Conservation (phyloP, 345 rosid species). For the Eutrema yunnanense region DNA sequence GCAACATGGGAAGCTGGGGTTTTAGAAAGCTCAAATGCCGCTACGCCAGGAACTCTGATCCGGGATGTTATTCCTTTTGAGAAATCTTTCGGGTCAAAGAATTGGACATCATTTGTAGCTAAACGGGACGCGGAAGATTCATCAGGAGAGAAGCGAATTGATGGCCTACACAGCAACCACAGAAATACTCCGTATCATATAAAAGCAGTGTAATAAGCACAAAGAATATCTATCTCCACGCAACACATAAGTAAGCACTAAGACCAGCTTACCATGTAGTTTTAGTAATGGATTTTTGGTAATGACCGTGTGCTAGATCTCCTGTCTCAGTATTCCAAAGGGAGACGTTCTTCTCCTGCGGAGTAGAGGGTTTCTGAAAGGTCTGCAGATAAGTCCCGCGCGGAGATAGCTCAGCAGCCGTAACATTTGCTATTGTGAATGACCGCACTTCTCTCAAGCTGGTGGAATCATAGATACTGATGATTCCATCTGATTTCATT, state of each 20-base stretch:
- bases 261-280: conserved; percentile 50
- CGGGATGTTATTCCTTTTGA: conserved; percentile 62
- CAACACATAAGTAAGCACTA: not conserved
- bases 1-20: conserved; percentile 81
- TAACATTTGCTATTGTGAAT: conserved; percentile 52
- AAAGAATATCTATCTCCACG: not conserved
- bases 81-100: conserved; percentile 76
- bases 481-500: conserved; percentile 44
- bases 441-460: conserved; percentile 53
- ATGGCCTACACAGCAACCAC: conserved; percentile 57
- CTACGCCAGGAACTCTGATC: conserved; percentile 69
- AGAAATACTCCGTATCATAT: not conserved
- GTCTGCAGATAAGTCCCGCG: conserved; percentile 80
- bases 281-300: conserved; percentile 80
- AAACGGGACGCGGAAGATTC: conserved; percentile 80
- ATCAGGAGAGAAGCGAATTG: conserved; percentile 65
- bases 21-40: conserved; percentile 79
- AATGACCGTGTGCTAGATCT: conserved; percentile 56
- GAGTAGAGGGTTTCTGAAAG: conserved; percentile 69
- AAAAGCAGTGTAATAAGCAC: not conserved
- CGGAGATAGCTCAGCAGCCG: conserved; percentile 63
- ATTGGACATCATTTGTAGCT: conserved; percentile 86
- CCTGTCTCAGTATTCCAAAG: conserved; percentile 65
- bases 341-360: conserved; percentile 75
- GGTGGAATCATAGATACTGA: conserved; percentile 56